A percentile compares a stretch with the other conserved stretches of the same genome.
phyloP scores from a whole-genome alignment of 1,284 basidiomycete genomes.

The Stygiomarasmius scandens region DNA sequence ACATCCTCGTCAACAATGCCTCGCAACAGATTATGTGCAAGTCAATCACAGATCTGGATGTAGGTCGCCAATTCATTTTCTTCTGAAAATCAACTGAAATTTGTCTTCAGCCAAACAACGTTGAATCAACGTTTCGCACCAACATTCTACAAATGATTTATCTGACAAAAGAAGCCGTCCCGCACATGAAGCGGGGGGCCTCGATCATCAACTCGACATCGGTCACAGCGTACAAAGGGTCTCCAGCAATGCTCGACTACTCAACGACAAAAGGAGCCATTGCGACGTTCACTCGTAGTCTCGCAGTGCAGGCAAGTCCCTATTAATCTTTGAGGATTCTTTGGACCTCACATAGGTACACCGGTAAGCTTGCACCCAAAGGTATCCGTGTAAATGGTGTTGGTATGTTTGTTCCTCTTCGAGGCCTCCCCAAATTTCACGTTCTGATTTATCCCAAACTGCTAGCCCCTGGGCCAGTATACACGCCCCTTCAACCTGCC shows the following conservation, averaged over 20 bases:
- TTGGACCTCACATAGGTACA: no score
- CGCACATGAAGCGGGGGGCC: constrained; percentile 62
- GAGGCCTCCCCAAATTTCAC: neutral
- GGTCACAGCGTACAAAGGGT: constrained; percentile 58
- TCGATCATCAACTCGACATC: constrained; percentile 68
- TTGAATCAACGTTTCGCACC: constrained; percentile 55
- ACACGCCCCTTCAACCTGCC: constrained; percentile 57
- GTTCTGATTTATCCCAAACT: neutral
- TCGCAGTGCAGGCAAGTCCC: constrained; percentile 44
- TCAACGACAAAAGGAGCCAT: constrained; percentile 62
- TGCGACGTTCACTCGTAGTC: constrained; percentile 55
- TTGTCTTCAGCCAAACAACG: constrained; percentile 29
- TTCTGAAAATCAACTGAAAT: neutral
- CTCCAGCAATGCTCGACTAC: constrained; percentile 52
- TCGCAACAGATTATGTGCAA: constrained; percentile 51
- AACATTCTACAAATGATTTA: constrained; percentile 65
- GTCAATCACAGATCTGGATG: constrained; percentile 12
- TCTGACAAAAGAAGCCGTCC: constrained; percentile 54
- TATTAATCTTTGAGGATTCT: no score
- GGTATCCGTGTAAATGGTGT: constrained; percentile 62
- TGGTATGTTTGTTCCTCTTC: neutral
- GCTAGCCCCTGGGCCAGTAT: constrained; percentile 52
- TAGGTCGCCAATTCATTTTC: neutral
- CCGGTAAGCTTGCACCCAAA: constrained; percentile 51
- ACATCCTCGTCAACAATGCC: constrained; percentile 36